Evolutionary conservation across 192 early-diverging fungal genomes (phyloP), one percentile per base, ranked within the genome.

Genomic region (Hyaloraphidium curvatum): DNA sequence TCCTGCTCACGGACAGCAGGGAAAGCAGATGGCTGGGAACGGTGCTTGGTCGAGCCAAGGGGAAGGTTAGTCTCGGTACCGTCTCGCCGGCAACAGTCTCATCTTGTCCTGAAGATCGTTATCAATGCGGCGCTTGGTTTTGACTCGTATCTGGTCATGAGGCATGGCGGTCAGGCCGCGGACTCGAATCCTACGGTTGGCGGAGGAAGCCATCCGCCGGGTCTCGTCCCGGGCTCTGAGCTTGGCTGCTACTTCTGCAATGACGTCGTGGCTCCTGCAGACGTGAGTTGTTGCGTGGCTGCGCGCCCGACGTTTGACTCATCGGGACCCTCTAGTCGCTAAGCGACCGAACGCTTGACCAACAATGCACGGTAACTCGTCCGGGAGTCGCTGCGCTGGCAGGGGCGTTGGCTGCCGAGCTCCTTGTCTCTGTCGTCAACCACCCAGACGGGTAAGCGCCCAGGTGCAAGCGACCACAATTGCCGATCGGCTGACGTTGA

Each of bases 171-270:
- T 28, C 61, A 66, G 2, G 59, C 17, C 21, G 28, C 17, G 50
- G 33, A 28, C 28, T 30, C 54, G 37, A 40, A 57, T 22, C 39
- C 54, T 40, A 40, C 51, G 29, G 39, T 53, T 23, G 41, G 17
- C 23, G 35, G 37, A 5, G 50, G 27, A 3, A 5, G 41, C 33
- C 9, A 35, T 53, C n/a, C 35, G 53, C 16, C 62, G 28, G 26
- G 21, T 27, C 33, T 31, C 56, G 28, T 48, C 14, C 7, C n/a
- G 23, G 39, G 26, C 3, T 17, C 41, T 17, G 56, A 66, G 0
- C 71, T 98, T 14, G 94, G 94, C 7, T 98, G 94, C 57, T 98
- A 98, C 59, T 98, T 87, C 55, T 98, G 94, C 71, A 93, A 91
- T 63, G 94, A 98, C 57, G 79, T 98, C 53, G 90, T 98, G 16